These are phyloP conservation scores for Taphrina pruni DNA, from an alignment of 1,139 yeast species.

Conservation along the genomic window DNA sequence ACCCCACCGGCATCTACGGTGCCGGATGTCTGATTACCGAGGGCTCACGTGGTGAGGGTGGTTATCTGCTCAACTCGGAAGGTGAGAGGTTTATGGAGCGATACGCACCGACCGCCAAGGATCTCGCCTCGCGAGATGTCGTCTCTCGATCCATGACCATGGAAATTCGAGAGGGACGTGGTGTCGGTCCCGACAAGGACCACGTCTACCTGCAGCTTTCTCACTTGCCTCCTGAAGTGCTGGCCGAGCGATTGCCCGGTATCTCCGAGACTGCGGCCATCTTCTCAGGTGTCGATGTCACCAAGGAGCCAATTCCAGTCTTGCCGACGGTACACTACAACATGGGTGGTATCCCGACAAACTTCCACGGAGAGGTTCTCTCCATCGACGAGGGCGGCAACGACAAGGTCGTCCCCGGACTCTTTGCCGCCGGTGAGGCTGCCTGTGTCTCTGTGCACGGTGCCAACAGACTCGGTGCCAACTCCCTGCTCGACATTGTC, in stretches of 20 bases:
- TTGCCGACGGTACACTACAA: slow-evolving; percentile 98
- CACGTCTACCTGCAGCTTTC: slow-evolving; percentile 94
- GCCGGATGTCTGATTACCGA: slow-evolving; percentile 98
- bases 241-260: slow-evolving; percentile 97
- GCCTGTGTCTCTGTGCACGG: slow-evolving; percentile 99
- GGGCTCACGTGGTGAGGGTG: slow-evolving; percentile 99
- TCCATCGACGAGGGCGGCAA: slow-evolving; percentile 85
- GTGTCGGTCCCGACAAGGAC: slow-evolving; percentile 96
- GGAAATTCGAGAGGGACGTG: slow-evolving; percentile 99
- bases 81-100: slow-evolving; percentile 99
- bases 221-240: slow-evolving; percentile 89
- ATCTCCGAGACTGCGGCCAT: slow-evolving; percentile 98
- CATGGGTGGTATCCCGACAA: slow-evolving; percentile 99
- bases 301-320: slow-evolving; percentile 98
- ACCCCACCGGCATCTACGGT: slow-evolving; percentile 99
- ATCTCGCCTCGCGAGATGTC: slow-evolving; percentile 97
- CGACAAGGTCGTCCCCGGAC: slow-evolving; percentile 90
- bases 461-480: slow-evolving; percentile 98
- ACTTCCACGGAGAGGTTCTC: slow-evolving; percentile 70
- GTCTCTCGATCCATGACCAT: slow-evolving; percentile 97
- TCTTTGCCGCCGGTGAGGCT: slow-evolving; percentile 97
- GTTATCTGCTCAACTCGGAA: slow-evolving; percentile 90
- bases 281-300: slow-evolving; percentile 98
- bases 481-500: slow-evolving; percentile 95
- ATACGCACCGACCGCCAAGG: slow-evolving; percentile 98